phyloP scores from a whole-genome alignment of 805 yeast genomes.

The Torulaspora indica region DNA sequence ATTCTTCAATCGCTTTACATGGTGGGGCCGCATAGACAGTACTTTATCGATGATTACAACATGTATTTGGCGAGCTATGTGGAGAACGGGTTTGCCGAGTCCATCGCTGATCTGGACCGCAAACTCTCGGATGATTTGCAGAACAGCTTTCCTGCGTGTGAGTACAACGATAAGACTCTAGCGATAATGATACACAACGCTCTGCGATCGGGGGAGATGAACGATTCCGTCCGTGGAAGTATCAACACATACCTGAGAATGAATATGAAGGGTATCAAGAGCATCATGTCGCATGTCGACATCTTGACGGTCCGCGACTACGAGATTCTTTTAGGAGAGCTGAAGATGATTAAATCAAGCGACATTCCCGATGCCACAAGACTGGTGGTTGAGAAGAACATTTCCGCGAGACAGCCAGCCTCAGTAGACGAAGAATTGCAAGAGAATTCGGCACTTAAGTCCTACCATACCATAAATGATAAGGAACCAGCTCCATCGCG shows the following conservation, averaged over 20 bases:
- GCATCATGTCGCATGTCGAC: conserved; percentile 27
- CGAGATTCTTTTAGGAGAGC: conserved; percentile 36
- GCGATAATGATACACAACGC: conserved; percentile 56
- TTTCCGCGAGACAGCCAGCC: not conserved
- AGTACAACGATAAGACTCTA: conserved; percentile 52
- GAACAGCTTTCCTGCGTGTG: conserved; percentile 32
- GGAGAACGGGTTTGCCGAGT: conserved; percentile 18
- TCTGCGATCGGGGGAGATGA: conserved; percentile 15
- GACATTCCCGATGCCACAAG: conserved; percentile 27
- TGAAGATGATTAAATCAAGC: conserved; percentile 33
- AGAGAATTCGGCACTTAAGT: too few relatives aligned
- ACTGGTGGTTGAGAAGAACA: conserved; percentile 16
- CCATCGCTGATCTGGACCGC: conserved; percentile 40
- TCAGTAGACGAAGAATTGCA: not conserved
- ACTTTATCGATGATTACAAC: conserved; percentile 63
- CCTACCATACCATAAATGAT: not conserved
- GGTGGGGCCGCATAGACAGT: conserved; percentile 40
- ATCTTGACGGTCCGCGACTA: conserved; percentile 32
- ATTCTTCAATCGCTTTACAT: conserved; percentile 60
- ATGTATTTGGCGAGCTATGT: conserved; percentile 44
- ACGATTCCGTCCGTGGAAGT: conserved; percentile 10
- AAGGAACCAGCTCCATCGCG: not conserved
- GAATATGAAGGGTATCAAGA: conserved; percentile 19
- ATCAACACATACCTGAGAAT: conserved; percentile 21
- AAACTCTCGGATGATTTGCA: conserved; percentile 42